Percentiles rank a stretch among this genome's conserved stretches.
Conservation (phyloP, 78 protist species). For the Anaeramoeba ignava region DNA sequence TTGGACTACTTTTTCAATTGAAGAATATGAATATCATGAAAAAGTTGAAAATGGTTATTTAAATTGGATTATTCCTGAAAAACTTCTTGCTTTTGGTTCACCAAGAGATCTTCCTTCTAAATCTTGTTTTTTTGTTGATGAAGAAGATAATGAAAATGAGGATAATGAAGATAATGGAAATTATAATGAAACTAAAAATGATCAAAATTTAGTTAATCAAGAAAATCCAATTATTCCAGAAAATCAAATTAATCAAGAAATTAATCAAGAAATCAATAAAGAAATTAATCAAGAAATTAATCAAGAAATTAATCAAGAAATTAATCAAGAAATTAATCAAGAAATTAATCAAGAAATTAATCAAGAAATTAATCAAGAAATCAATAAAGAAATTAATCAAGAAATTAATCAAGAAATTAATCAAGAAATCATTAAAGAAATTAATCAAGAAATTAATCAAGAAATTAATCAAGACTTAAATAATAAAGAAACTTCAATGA, state of each 20-base stretch:
- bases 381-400: neutral
- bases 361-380: neutral
- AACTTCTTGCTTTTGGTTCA: neutral
- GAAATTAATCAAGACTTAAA: neutral
- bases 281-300: neutral
- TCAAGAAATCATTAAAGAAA: neutral
- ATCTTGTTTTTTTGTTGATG: too few relatives aligned
- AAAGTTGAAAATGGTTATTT: conserved; percentile 70
- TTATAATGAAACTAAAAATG: neutral
- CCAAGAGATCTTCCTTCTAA: neutral
- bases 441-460: neutral
- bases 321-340: neutral
- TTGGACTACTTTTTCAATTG: neutral
- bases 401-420: neutral
- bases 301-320: neutral
- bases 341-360: neutral
- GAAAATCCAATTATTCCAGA: neutral
- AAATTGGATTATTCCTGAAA: conserved; percentile 66
- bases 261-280: neutral
- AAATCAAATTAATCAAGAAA: neutral
- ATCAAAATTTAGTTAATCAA: neutral
- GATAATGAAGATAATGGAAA: neutral
- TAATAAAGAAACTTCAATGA: neutral
- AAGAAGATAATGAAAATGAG: neutral
- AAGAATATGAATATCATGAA: conserved; percentile 42